A percentile compares a stretch with the other conserved stretches of the same genome.
These are phyloP conservation scores for Mucor sp. DNA, from an alignment of 371 early-diverging fungal genomes.

Conservation along the genomic window DNA sequence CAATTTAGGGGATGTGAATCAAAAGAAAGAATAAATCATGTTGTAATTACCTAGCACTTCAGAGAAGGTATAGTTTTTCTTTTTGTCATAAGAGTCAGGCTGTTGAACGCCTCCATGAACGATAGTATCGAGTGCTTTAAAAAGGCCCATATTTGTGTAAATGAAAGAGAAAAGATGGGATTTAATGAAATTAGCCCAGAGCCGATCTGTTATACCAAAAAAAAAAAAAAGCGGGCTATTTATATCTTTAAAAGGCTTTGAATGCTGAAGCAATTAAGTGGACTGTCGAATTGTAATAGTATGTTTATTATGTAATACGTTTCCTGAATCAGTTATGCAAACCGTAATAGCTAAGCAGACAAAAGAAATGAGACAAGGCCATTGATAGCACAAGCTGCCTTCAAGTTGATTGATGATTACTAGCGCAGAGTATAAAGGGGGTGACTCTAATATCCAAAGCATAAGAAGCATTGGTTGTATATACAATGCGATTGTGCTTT, in stretches of 20 bases:
- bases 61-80: slow-evolving; percentile 66
- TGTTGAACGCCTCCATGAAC: slow-evolving; percentile 55
- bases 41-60: slow-evolving; percentile 55
- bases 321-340: no score
- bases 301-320: no score
- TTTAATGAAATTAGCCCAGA: neutral
- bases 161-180: slow-evolving; percentile 2
- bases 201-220: neutral
- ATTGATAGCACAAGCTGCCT: no score
- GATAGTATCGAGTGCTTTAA: slow-evolving; percentile 38
- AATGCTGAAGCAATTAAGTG: no score
- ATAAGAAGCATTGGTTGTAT: no score
- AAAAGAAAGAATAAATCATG: neutral
- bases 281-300: no score
- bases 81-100: slow-evolving; percentile 72
- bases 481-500: no score
- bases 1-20: neutral
- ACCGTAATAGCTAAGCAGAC: no score
- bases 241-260: neutral
- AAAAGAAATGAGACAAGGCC: no score
- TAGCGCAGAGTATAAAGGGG: no score
- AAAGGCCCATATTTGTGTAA: slow-evolving; percentile 26
- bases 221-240: neutral
- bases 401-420: no score
- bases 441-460: no score